Base-by-base conservation (phyloP, 768 basidiomycete species). In the Cystobasidium tubakii region DNA sequence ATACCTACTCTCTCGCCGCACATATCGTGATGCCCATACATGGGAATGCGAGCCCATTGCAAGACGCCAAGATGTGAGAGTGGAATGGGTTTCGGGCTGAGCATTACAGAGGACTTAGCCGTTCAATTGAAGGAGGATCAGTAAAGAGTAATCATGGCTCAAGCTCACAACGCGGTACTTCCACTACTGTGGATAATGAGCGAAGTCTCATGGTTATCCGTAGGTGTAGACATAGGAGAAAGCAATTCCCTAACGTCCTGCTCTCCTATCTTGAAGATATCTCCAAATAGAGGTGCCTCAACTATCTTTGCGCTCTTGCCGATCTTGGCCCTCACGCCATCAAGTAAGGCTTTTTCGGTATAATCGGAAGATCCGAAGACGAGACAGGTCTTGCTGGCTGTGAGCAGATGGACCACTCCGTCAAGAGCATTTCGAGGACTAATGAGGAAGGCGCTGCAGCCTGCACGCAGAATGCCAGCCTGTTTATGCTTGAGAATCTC, bases 1-100 rank as follows among this genome's bases (percentile, higher is more conserved):
- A 67, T 67, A 17, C 66, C 66, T 9, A 67, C 43, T 33, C 34
- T 9, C 31, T 67, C 66, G 6, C 66, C 66, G 21, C 39, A 43
- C 43, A 67, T 23, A 23, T 67, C 66, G 25, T 67, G 66, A 21
- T 42, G 31, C 15, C 39, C 29, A 33, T 67, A 67, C 29, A 46
- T 23, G 66, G 43, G 50, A 53, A 44, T 44, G 23, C 66, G 66
- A 27, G 66, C 43, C 43, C 43, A 53, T 43, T 67, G 66, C 29
- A 67, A 21, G 3, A 67, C 43, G 2, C 43, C 66, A 19, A 67
- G 43, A 50, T 67, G 66, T 23, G 66, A 67, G 31, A 67, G 36
- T 1, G 39, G 66, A 33, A 67, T 67, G 21, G 66, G 66, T 29
- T 67, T 67, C 4, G 66, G 66, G 43, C 43, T 46, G 31, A 23